These are phyloP conservation scores for Rhytidiadelphus loreus DNA, from an alignment of 225 moss, liverwort and hornwort species.

Conservation along the genomic window DNA sequence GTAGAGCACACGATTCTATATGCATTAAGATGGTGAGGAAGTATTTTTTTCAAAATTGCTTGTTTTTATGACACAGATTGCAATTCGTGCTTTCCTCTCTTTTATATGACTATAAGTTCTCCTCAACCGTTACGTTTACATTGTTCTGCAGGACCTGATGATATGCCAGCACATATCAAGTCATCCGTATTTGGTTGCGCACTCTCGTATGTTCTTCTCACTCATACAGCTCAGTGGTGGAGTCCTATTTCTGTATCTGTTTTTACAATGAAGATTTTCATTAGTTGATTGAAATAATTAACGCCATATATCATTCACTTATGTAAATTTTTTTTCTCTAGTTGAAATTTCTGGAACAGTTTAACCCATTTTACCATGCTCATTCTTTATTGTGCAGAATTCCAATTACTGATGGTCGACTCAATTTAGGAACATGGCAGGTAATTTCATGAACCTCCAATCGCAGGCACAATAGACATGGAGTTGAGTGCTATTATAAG, in stretches of 20 bases:
- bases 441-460: conserved; percentile 14
- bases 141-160: conserved; percentile 70
- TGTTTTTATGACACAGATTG: neutral
- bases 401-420: conserved; percentile 76
- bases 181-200: conserved; percentile 91
- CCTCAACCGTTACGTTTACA: neutral
- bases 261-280: neutral
- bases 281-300: neutral
- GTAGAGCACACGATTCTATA: neutral
- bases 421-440: conserved; percentile 98
- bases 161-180: conserved; percentile 97
- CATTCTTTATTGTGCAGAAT: conserved; percentile 29
- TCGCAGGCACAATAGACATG: neutral
- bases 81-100: neutral
- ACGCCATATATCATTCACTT: neutral
- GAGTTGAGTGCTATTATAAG: neutral
- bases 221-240: neutral
- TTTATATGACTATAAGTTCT: neutral
- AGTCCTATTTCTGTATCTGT: neutral
- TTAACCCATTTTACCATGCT: neutral
- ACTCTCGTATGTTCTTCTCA: conserved; percentile 56
- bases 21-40: neutral
- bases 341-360: neutral
- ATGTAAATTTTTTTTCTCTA: neutral
- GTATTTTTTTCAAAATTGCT: neutral